Evolutionary conservation across 495 filamentous ascomycete species (phyloP), one percentile per base, ranked within the genome.

Genomic region (Penicillium dipodomyicola): DNA sequence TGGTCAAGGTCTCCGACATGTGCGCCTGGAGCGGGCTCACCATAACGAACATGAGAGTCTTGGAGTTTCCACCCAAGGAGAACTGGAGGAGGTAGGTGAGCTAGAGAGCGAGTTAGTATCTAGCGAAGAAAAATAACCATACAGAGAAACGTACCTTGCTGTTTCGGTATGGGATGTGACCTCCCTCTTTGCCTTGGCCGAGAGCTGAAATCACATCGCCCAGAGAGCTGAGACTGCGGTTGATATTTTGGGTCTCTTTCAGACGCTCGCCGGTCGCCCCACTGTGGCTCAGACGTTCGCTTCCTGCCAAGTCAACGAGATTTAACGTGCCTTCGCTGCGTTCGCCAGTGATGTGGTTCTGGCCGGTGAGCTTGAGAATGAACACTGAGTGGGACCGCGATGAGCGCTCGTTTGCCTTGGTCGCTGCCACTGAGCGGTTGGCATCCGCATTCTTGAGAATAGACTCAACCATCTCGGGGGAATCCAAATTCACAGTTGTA

Each of bases 21-120:
- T 97, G 95, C 4, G 87, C 90, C 78, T 95, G 87, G 49, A 97
- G 74, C 29, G 94, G 94, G 67, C 88, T 92, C 59, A 95, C 87
- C 91, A 97, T 97, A 71, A 97, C 91, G 63, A 99, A 96, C 94
- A 97, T 99, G 58, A 99, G 88, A 4, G 95, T 97, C 75, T 96
- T 95, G 54, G 88, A 91, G 67, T 96, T 96, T 33, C 95, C 95
- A 15, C 94, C 92, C 0, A 99, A 82, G 2, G 91, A 96, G 58
- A 92, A 96, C 83, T 97, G 90, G 22, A 99, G 82, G 27, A 99
- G 83, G 58, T 97, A 96, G 10, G 94, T 98, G 52, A 98, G 82
- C 89, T 92, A 55, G 22, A 55, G 12, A 33, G 11, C 1, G 49
- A 56, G 44, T 60, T 48, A 62, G 23, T 17, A 50, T 17, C 11